Percentiles rank a stretch among this genome's conserved stretches.
Evolutionary conservation across 148 eudicot genomes (phyloP).

Genomic region (Chenopodium formosanum): DNA sequence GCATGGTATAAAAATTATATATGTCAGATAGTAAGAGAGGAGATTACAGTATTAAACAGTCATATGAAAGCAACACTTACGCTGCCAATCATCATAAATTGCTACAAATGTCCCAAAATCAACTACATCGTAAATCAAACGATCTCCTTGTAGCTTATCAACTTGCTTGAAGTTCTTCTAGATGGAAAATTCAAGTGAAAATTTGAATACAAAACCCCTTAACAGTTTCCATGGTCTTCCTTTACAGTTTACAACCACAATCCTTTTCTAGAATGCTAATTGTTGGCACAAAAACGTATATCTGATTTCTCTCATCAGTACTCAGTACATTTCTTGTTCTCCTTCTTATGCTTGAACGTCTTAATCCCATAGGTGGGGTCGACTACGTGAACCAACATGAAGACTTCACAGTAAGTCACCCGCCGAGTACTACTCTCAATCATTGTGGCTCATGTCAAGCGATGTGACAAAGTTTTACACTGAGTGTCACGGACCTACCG

Average conservation of each 20-base stretch:
- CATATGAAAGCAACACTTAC: not conserved
- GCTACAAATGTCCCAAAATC: not conserved
- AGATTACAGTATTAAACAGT: not conserved
- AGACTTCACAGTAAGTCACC: no score
- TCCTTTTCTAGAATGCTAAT: not conserved
- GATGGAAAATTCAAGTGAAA: not conserved
- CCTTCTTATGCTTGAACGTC: no score
- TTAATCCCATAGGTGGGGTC: no score
- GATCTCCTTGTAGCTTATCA: not conserved
- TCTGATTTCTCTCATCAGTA: not conserved
- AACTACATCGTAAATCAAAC: not conserved
- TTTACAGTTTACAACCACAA: not conserved
- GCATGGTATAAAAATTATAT: not conserved
- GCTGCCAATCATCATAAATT: not conserved
- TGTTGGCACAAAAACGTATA: not conserved
- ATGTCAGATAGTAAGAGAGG: not conserved
- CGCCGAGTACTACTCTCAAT: no score
- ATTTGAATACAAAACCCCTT: not conserved
- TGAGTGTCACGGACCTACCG: no score
- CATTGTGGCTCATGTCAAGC: no score
- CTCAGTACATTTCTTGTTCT: not conserved
- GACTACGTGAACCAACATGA: no score
- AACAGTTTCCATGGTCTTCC: not conserved
- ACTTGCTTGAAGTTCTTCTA: not conserved
- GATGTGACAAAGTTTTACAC: no score